Percentiles rank a stretch among this genome's conserved stretches.
Evolutionary conservation across 2,329 filamentous ascomycete genomes (phyloP).

Genomic region (Ophiostoma tasmaniense): DNA sequence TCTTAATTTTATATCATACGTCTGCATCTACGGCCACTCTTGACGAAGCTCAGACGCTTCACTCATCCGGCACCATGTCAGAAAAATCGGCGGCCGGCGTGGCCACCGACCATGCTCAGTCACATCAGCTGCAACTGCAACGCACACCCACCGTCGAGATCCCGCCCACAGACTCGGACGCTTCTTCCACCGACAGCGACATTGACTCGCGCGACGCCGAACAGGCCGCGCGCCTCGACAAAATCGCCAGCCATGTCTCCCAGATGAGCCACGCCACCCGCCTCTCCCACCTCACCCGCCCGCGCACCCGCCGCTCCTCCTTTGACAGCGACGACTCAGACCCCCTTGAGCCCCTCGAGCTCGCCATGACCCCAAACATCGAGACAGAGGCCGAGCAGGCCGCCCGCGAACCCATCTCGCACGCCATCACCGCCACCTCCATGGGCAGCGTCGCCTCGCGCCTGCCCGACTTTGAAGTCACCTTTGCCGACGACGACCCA

Average conservation of each 20-base stretch:
- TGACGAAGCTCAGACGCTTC: no score
- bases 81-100: background rate
- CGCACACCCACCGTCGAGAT: background rate
- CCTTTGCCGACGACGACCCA: slow-evolving; percentile 53
- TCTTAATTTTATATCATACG: no score
- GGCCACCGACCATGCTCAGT: background rate
- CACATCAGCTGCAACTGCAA: background rate
- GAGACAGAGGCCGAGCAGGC: slow-evolving; percentile 18
- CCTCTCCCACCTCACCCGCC: slow-evolving; percentile 4
- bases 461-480: slow-evolving; percentile 56
- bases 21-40: no score
- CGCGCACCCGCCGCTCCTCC: slow-evolving; percentile 11
- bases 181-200: slow-evolving; percentile 7
- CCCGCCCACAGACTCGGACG: slow-evolving; percentile 4
- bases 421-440: slow-evolving; percentile 32
- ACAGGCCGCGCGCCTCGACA: slow-evolving; percentile 3
- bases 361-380: slow-evolving; percentile 20
- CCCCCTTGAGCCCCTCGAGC: slow-evolving; percentile 20
- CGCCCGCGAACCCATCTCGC: slow-evolving; percentile 32
- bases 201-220: background rate
- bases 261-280: slow-evolving; percentile 8
- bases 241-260: slow-evolving; percentile 9
- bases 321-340: slow-evolving; percentile 18
- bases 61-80: slow-evolving; percentile 1
- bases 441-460: slow-evolving; percentile 32